A percentile compares a stretch with the other conserved stretches of the same genome.
Evolutionary conservation across 306 rosid species (phyloP).

Genomic region (Rosa persica): DNA sequence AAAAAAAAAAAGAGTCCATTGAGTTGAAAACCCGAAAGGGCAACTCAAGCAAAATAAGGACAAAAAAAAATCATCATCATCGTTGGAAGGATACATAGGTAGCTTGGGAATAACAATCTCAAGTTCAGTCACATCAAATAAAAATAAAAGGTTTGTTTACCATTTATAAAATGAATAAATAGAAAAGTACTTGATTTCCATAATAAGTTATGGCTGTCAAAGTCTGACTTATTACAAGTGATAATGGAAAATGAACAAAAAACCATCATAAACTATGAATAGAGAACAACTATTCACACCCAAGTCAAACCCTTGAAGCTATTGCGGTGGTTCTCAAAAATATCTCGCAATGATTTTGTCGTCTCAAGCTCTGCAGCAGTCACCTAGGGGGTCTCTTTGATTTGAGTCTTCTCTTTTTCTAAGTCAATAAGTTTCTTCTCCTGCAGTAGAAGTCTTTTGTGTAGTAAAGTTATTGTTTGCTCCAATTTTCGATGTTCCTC

Average conservation of each 20-base stretch:
- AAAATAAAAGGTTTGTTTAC: background rate
- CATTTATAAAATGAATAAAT: too few relatives aligned
- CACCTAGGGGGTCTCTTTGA: background rate
- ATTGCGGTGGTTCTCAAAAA: too few relatives aligned
- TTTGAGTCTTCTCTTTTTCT: background rate
- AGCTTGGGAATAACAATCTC: background rate
- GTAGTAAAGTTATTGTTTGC: too few relatives aligned
- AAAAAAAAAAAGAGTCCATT: background rate
- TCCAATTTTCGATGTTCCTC: background rate
- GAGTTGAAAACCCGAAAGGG: background rate
- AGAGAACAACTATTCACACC: too few relatives aligned
- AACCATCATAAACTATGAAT: too few relatives aligned
- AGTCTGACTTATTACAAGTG: too few relatives aligned
- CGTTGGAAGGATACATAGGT: background rate
- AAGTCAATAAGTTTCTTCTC: too few relatives aligned
- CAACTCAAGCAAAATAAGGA: background rate
- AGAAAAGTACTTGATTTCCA: too few relatives aligned
- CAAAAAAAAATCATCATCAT: background rate
- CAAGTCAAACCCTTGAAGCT: too few relatives aligned
- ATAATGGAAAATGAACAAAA: too few relatives aligned
- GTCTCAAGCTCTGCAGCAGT: background rate
- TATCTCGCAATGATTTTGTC: background rate
- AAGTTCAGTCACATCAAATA: background rate
- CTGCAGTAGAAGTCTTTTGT: too few relatives aligned
- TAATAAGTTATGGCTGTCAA: background rate